phyloP scores from a whole-genome alignment of 2,329 filamentous ascomycete genomes.

The Orbilia brochopaga region DNA sequence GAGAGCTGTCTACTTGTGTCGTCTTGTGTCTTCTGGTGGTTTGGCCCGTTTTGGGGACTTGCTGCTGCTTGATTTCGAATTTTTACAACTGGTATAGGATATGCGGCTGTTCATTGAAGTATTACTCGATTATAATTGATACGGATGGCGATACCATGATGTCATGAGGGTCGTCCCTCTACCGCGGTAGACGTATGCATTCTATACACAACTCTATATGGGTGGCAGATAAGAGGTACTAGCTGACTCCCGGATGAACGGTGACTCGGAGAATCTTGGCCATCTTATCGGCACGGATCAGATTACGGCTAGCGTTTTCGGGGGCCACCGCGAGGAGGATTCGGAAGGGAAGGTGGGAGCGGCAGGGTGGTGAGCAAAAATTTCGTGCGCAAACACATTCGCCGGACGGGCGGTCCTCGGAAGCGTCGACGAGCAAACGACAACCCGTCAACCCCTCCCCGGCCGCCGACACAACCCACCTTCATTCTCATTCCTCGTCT shows the following conservation, averaged over 20 bases:
- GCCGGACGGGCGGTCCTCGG: not conserved
- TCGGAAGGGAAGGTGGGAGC: conserved; percentile 29
- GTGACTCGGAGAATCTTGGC: conserved; percentile 20
- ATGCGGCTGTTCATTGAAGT: too few species aligned
- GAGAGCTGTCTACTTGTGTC: too few species aligned
- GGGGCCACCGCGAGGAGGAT: conserved; percentile 27
- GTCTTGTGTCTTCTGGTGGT: too few species aligned
- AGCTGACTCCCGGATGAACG: not conserved
- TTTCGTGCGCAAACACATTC: conserved; percentile 31
- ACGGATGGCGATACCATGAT: too few species aligned
- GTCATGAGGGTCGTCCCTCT: too few species aligned
- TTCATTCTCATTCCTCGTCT: not conserved
- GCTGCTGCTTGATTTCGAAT: too few species aligned
- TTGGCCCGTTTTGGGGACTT: too few species aligned
- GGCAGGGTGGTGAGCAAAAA: conserved; percentile 25
- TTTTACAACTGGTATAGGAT: too few species aligned
- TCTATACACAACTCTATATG: too few species aligned
- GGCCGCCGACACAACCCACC: conserved; percentile 3
- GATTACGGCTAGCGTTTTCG: conserved; percentile 31
- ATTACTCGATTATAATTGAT: too few species aligned
- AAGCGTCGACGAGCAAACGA: conserved; percentile 8
- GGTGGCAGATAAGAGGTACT: too few species aligned
- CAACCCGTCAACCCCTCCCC: conserved; percentile 2
- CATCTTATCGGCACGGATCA: conserved; percentile 50
- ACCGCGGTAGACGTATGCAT: too few species aligned